Evolutionary conservation across 2,329 filamentous ascomycete species (phyloP).

Genomic region (Calonectria fujianensis): DNA sequence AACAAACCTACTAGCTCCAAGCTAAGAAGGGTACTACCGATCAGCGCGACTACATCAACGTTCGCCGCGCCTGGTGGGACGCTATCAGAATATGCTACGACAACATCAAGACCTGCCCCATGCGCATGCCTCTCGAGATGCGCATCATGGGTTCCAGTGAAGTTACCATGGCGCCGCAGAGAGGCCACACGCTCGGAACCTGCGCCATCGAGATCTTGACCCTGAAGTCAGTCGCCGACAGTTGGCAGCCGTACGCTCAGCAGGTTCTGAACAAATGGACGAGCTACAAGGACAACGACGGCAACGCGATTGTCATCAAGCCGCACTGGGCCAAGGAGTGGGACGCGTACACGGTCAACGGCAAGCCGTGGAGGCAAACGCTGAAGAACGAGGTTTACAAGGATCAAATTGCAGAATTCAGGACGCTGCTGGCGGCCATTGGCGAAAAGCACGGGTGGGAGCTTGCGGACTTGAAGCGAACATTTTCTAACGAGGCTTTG

Average conservation of each 20-base stretch:
- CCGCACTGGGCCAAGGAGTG: conserved; percentile 44
- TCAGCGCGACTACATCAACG: conserved; percentile 30
- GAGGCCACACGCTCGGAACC: conserved; percentile 36
- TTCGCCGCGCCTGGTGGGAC: conserved; percentile 43
- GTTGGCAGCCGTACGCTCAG: conserved; percentile 38
- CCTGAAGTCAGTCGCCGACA: conserved; percentile 9
- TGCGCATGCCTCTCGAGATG: conserved; percentile 45
- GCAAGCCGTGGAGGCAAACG: conserved; percentile 29
- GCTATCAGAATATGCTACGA: conserved; percentile 36
- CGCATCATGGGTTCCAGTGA: conserved; percentile 44
- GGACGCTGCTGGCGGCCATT: conserved; percentile 3
- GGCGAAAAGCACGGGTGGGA: conserved; percentile 25
- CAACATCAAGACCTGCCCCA: conserved; percentile 37
- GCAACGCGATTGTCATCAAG: conserved; percentile 23
- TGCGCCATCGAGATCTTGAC: conserved; percentile 39
- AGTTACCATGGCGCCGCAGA: conserved; percentile 40
- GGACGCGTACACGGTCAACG: conserved; percentile 36
- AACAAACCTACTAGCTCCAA: conserved; percentile 1
- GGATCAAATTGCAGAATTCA: conserved; percentile 30
- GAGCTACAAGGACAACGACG: conserved; percentile 31
- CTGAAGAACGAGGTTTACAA: conserved; percentile 35
- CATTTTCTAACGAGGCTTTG: conserved; percentile 16
- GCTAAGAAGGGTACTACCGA: conserved; percentile 24
- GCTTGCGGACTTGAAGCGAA: conserved; percentile 25
- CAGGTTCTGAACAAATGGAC: conserved; percentile 40